Evolutionary conservation across 208 protist species (phyloP).

Genomic region (Trypanosoma rangeli): DNA sequence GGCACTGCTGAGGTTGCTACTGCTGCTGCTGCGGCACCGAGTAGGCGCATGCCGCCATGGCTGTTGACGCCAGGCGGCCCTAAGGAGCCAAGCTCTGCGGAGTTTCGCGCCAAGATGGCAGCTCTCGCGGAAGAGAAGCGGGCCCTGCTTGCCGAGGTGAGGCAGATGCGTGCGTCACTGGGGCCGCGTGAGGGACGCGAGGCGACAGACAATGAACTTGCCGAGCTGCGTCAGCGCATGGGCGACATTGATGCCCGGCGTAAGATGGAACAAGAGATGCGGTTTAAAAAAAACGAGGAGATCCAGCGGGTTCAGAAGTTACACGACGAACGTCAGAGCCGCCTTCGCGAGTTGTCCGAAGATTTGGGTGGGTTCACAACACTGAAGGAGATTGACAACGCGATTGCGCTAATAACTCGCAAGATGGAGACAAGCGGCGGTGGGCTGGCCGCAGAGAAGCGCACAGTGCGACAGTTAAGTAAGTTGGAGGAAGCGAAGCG

Average conservation of each 20-base stretch:
- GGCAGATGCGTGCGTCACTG: constrained; percentile 53
- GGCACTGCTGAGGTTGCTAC: too few relatives aligned
- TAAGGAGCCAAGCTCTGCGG: constrained; percentile 39
- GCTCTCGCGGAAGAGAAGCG: constrained; percentile 47
- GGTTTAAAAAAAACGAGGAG: constrained; percentile 56
- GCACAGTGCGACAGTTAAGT: constrained; percentile 45
- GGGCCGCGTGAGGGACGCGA: constrained; percentile 36
- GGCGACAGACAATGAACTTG: constrained; percentile 37
- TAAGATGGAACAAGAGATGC: constrained; percentile 48
- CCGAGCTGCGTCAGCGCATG: constrained; percentile 42
- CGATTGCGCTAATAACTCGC: constrained; percentile 59
- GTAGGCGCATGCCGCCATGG: constrained; percentile 44
- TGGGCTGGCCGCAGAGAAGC: constrained; percentile 55
- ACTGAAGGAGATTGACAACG: constrained; percentile 69
- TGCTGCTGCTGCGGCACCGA: neutral
- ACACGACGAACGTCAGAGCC: constrained; percentile 43
- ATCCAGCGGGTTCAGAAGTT: constrained; percentile 60
- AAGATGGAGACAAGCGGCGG: constrained; percentile 84
- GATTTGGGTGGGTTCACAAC: constrained; percentile 68
- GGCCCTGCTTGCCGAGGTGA: constrained; percentile 52
- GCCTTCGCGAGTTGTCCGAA: constrained; percentile 49
- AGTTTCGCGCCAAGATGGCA: constrained; percentile 42
- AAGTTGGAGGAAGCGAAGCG: constrained; percentile 74
- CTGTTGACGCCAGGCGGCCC: constrained; percentile 60
- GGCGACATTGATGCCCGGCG: constrained; percentile 56